Percentiles rank a stretch among this genome's conserved stretches.
Conservation (phyloP, 225 moss, liverwort and hornwort species). For the Anthoceros angustus region DNA sequence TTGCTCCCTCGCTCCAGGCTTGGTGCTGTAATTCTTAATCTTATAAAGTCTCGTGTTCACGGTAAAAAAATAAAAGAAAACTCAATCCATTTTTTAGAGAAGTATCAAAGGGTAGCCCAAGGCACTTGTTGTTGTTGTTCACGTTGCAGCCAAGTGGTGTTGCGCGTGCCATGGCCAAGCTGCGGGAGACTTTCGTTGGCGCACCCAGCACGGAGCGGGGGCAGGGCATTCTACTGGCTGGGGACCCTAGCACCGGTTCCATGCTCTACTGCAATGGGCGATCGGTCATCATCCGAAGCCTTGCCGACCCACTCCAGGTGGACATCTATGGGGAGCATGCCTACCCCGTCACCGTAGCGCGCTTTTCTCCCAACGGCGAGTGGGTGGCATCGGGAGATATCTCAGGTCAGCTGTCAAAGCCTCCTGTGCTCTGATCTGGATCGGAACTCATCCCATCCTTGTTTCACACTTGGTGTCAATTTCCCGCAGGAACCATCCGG, state of each 20-base stretch:
- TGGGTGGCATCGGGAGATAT: constrained; percentile 99
- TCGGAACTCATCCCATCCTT: not conserved
- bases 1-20: no score
- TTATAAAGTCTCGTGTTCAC: no score
- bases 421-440: not conserved
- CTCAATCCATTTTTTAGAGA: no score
- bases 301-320: constrained; percentile 47
- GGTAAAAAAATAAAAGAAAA: no score
- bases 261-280: constrained; percentile 74
- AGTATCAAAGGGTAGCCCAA: no score
- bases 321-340: constrained; percentile 91
- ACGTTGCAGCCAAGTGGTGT: no score
- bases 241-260: constrained; percentile 36
- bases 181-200: constrained; percentile 50
- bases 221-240: constrained; percentile 61
- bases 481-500: constrained; percentile 34
- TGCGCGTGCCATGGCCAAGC: constrained; percentile 35
- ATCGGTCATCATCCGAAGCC: constrained; percentile 69
- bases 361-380: constrained; percentile 86
- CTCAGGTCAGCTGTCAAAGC: constrained; percentile 17
- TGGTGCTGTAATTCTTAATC: no score
- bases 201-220: constrained; percentile 80
- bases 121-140: no score
- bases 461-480: not conserved
- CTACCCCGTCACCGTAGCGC: constrained; percentile 71